phyloP scores from a whole-genome alignment of 2,329 filamentous ascomycete species.

The Leptodontidium sp. region DNA sequence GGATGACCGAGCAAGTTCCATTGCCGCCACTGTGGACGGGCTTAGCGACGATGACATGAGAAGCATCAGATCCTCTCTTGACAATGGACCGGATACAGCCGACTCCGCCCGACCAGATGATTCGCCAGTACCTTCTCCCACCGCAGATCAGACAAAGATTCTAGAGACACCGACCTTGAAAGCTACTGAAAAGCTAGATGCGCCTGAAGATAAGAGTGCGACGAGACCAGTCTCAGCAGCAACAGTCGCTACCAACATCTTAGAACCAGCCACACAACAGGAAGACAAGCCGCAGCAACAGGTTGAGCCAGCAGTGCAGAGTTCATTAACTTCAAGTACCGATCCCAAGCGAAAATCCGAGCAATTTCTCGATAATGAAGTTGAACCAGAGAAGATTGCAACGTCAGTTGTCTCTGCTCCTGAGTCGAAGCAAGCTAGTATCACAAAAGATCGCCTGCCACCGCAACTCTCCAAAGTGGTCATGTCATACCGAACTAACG shows the following conservation, averaged over 20 bases:
- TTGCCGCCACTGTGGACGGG: conserved; percentile 66
- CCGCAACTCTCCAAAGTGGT: conserved; percentile 78
- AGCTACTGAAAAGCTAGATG: background rate
- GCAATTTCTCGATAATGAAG: conserved; percentile 10
- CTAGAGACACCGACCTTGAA: background rate
- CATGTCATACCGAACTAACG: conserved; percentile 86
- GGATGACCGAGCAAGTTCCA: conserved; percentile 56
- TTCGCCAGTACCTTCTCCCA: conserved; percentile 2
- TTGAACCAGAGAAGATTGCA: conserved; percentile 23
- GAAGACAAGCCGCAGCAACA: background rate
- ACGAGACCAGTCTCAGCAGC: conserved; percentile 18
- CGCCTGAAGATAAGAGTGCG: background rate
- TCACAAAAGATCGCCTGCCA: conserved; percentile 71
- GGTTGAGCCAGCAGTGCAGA: conserved; percentile 10
- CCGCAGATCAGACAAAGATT: background rate
- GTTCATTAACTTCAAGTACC: conserved; percentile 37
- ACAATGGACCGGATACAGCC: conserved; percentile 30
- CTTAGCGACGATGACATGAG: conserved; percentile 51
- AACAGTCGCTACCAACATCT: conserved; percentile 19
- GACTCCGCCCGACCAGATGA: conserved; percentile 26
- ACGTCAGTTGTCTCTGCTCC: conserved; percentile 52
- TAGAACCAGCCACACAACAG: conserved; percentile 14
- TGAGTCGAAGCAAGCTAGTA: conserved; percentile 54
- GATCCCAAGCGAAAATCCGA: conserved; percentile 35
- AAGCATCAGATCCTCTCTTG: conserved; percentile 41